Evolutionary conservation across 805 yeast genomes (phyloP), one percentile per base, ranked within the genome.

Genomic region (Lipomyces yamadae): DNA sequence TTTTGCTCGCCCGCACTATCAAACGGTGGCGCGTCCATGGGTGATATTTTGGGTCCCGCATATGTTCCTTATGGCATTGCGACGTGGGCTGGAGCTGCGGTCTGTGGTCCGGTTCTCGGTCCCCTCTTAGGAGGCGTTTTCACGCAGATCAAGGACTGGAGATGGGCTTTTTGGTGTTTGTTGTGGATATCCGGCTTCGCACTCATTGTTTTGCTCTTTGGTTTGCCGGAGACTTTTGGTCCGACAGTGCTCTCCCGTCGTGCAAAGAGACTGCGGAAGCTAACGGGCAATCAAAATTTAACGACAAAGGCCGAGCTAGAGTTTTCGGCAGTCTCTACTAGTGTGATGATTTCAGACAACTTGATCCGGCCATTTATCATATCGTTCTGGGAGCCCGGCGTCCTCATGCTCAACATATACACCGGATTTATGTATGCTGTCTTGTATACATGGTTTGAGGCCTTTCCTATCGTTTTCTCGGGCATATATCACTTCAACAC

Each of bases 401-500:
- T 86, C n/a, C 65, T 86, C 24, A 78, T 85, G 37, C 81, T 86
- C 66, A 81, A 86, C 72, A 29, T 82, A 34, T 86, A 85, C 74
- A 77, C 83, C 69, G 85, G 87, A 0, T 71, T 86, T 60, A 78
- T 81, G 5, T 87, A 86, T 74, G 84, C 88, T 35, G 75, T 82
- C 37, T 70, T 84, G 68, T 87, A 85, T 74, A 74, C 85, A 30
- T 86, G 84, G 79, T 85, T 86, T 71, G 90, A 87, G 75, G 86
- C 85, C 4, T 85, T 85, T 76, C 90, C 91, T 8, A 78, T 86
- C 48, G 86, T 84, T 2, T 87, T 82, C 68, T 63, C 68, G 7
- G 83, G 80, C 2, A 72, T 79, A 30, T 79, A 84, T 69, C 73
- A 79, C 39, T 87, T 87, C 75, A 80, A 84, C 3, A 72, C 80